A percentile compares a stretch with the other conserved stretches of the same genome.
phyloP scores from a whole-genome alignment of 2,329 filamentous ascomycete genomes.

The Macrophomina pseudophaseolina region DNA sequence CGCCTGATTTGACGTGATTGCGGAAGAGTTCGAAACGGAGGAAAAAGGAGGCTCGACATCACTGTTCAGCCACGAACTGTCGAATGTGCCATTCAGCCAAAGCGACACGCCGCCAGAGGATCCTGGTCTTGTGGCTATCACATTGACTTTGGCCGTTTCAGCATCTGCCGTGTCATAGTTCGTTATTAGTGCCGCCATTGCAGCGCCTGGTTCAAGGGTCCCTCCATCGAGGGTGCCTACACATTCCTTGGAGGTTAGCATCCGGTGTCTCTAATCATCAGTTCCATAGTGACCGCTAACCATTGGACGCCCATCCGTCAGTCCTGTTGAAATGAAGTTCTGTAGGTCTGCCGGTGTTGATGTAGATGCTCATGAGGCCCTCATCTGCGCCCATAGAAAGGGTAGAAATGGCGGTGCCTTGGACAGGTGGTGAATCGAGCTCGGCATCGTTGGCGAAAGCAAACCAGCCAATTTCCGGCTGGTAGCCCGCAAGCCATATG shows the following conservation, averaged over 20 bases:
- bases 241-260: background rate
- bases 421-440: background rate
- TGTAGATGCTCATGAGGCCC: slow-evolving; percentile 16
- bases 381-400: slow-evolving; percentile 9
- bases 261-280: background rate
- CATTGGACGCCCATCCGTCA: slow-evolving; percentile 6
- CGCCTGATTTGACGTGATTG: slow-evolving; percentile 11
- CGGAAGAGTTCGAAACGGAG: background rate
- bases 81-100: slow-evolving; percentile 1
- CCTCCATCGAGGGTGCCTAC: background rate
- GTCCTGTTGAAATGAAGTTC: slow-evolving; percentile 17
- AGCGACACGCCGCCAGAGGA: slow-evolving; percentile 6
- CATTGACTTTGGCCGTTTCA: slow-evolving; percentile 4
- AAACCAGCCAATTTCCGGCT: background rate
- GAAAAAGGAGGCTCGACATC: slow-evolving; percentile 1
- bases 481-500: slow-evolving; percentile 8
- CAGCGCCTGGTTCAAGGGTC: background rate
- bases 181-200: slow-evolving; percentile 1
- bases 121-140: background rate
- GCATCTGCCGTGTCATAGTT: slow-evolving; percentile 12
- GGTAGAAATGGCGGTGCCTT: background rate
- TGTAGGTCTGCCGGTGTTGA: slow-evolving; percentile 12
- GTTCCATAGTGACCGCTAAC: background rate
- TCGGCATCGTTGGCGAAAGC: slow-evolving; percentile 5
- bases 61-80: slow-evolving; percentile 17